A percentile compares a stretch with the other conserved stretches of the same genome.
phyloP scores from a whole-genome alignment of 495 filamentous ascomycete species.

The Halenospora varia region DNA sequence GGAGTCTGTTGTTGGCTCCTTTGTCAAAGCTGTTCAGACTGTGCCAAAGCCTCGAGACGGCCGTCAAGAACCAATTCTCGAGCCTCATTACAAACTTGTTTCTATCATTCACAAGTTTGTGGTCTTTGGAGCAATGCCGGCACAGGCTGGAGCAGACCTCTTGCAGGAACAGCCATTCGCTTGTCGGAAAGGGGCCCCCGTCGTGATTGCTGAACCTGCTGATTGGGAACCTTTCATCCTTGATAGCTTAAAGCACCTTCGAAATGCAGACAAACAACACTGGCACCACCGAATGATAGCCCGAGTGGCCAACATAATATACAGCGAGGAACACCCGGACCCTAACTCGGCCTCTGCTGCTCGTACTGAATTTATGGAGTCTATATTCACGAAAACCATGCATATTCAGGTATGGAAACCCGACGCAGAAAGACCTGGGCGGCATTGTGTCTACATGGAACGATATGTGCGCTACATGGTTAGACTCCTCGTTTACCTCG shows the following conservation, averaged over 20 bases:
- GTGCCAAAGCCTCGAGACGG: constrained; percentile 79
- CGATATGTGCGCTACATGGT: constrained; percentile 84
- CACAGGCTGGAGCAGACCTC: constrained; percentile 21
- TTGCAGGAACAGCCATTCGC: constrained; percentile 24
- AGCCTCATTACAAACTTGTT: constrained; percentile 94
- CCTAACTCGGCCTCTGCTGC: constrained; percentile 50
- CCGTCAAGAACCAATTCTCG: constrained; percentile 77
- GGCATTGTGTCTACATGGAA: constrained; percentile 91
- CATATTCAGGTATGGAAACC: constrained; percentile 94
- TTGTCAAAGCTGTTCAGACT: constrained; percentile 69
- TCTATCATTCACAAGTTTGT: constrained; percentile 85
- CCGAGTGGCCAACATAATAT: constrained; percentile 73
- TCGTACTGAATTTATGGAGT: constrained; percentile 72
- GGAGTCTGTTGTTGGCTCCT: constrained; percentile 60
- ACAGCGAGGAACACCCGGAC: constrained; percentile 39
- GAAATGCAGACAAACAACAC: constrained; percentile 84
- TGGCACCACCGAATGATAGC: constrained; percentile 96
- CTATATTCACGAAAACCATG: constrained; percentile 94
- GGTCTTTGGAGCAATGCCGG: constrained; percentile 32
- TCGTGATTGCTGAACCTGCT: constrained; percentile 45
- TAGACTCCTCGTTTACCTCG: constrained; percentile 64
- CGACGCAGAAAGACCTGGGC: constrained; percentile 82
- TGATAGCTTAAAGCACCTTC: constrained; percentile 66
- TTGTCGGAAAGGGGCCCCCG: constrained; percentile 15
- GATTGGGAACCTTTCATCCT: constrained; percentile 76